These are phyloP conservation scores for Trichoderma harzianum DNA, from an alignment of 2,329 filamentous ascomycete genomes.

Conservation along the genomic window DNA sequence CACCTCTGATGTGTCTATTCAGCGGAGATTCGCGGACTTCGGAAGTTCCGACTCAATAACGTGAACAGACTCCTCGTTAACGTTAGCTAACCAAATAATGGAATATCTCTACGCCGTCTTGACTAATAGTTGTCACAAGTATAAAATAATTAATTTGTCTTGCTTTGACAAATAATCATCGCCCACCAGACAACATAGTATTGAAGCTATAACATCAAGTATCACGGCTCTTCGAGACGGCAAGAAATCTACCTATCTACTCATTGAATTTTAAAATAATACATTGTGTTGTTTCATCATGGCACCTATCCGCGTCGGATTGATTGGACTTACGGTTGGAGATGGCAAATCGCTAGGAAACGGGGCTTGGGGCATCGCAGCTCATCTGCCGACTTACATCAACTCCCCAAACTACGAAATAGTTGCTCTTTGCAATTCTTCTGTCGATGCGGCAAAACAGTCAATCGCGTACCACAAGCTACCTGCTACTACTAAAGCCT, in stretches of 20 bases:
- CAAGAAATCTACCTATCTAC: neutral
- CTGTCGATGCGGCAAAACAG: constrained; percentile 37
- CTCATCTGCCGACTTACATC: constrained; percentile 46
- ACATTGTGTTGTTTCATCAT: neutral
- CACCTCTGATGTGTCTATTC: too few species aligned
- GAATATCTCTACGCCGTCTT: neutral
- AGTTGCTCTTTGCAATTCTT: constrained; percentile 48
- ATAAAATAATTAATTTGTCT: neutral
- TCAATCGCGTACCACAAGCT: constrained; percentile 42
- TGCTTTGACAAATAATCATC: neutral
- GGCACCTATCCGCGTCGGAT: constrained; percentile 24
- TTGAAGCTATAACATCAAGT: neutral
- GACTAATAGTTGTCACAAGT: neutral
- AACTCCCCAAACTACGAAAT: constrained; percentile 40
- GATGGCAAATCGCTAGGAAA: neutral
- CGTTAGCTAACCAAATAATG: neutral
- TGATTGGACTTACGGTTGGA: constrained; percentile 21
- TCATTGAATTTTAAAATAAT: neutral
- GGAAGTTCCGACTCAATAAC: neutral
- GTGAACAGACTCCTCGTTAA: neutral
- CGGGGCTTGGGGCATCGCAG: constrained; percentile 47
- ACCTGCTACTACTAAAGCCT: constrained; percentile 37
- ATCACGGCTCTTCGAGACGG: neutral
- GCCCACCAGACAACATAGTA: neutral
- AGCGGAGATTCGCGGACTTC: neutral